Evolutionary conservation across 176 grass and related monocot genomes (phyloP).

Genomic region (Cenchrus purpureus): DNA sequence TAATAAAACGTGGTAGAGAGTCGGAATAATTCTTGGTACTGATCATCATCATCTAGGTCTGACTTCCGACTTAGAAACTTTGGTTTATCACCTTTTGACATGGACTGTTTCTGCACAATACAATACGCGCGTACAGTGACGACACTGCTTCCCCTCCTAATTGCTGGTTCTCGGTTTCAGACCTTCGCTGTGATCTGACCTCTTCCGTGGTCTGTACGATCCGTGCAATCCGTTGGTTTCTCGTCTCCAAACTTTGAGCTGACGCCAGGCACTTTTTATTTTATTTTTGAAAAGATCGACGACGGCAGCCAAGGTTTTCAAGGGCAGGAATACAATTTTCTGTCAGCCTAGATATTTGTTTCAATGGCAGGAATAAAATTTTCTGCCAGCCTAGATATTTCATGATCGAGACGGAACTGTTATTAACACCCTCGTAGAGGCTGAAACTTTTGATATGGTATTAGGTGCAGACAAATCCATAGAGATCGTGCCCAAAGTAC

Average conservation of each 20-base stretch:
- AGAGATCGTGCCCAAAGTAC: background rate
- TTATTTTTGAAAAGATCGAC: no score
- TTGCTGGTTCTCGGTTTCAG: background rate
- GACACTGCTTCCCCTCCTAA: background rate
- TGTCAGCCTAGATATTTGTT: background rate
- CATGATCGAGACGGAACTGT: background rate
- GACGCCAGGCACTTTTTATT: background rate
- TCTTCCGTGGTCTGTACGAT: constrained; percentile 8
- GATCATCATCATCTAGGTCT: background rate
- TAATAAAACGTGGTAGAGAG: no score
- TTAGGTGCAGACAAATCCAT: background rate
- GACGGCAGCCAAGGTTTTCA: background rate
- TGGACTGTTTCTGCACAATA: background rate
- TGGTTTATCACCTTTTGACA: background rate
- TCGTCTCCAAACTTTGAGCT: background rate
- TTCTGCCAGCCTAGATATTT: background rate
- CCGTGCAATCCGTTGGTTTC: constrained; percentile 1
- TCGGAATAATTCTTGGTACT: background rate
- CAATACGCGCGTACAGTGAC: constrained; percentile 16
- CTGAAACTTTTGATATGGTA: background rate
- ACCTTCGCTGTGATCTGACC: constrained; percentile 22
- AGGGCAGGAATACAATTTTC: background rate
- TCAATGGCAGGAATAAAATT: background rate
- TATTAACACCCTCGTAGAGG: background rate
- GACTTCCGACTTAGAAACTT: background rate